Evolutionary conservation across 768 basidiomycete genomes (phyloP), one percentile per base, ranked within the genome.

Genomic region (Rhodocollybia butyracea): DNA sequence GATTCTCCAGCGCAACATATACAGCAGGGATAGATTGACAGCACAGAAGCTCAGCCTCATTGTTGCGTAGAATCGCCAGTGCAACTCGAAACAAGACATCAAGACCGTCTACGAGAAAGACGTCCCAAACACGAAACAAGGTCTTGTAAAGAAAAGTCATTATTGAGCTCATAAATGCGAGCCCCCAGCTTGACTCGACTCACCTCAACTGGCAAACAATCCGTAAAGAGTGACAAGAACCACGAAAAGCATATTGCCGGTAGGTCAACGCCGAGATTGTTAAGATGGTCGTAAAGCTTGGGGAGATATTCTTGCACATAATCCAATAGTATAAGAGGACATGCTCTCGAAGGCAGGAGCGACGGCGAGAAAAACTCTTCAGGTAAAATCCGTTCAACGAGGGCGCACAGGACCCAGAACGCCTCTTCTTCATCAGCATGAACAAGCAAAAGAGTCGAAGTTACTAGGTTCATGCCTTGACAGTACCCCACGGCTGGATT

Each of bases 231-330:
- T 3, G 93, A 94, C 24, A 99, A 74, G 71, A 98, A 97, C 97
- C 97, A 99, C 12, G 94, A 96, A 75, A 99, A 99, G 57, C 94
- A 97, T 58, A 98, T 93, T 0, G 95, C 94, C 2, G 87, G 86
- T 2, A 99, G 79, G 65, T 99, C 95, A 12, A 98, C 86, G 4
- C 89, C 92, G 1, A 96, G 82, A 12, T 86, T 80, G 2, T 77
- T 79, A 34, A 98, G 76, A 62, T 98, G 94, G 0, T 74, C 66
- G 52, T 88, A 82, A 1, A 98, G 73, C 68, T 84, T 88, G 0
- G 94, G 94, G 6, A 83, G 75, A 41, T 76, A 68, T 59, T 93
- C 89, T 43, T 85, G 84, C 3, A 98, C 89, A 59, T 91, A 92
- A 63, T 97, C 94, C 17, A 89, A 75, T 1, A 99, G 77, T 2